These are phyloP conservation scores for Pestalotiopsis sp. DNA, from an alignment of 2,329 filamentous ascomycete genomes.

Conservation along the genomic window DNA sequence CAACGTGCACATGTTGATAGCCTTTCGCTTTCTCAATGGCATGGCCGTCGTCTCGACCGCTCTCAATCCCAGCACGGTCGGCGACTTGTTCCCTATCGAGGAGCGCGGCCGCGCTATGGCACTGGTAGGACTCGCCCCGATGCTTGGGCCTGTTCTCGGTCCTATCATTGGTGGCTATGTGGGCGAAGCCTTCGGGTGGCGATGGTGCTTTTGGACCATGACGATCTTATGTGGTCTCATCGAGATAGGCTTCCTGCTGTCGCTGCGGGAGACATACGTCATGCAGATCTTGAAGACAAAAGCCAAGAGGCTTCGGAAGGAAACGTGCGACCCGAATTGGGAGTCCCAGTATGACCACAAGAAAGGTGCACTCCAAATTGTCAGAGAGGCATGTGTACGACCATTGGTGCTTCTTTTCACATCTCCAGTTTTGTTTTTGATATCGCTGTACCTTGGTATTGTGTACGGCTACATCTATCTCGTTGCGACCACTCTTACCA, in stretches of 20 bases:
- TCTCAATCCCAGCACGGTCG: conserved; percentile 5
- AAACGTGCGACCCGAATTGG: not conserved
- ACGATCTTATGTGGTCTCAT: conserved; percentile 33
- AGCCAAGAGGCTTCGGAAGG: not conserved
- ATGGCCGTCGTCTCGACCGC: conserved; percentile 21
- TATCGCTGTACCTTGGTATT: not conserved
- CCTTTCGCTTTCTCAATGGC: conserved; percentile 28
- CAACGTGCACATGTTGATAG: conserved; percentile 24
- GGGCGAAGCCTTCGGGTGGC: conserved; percentile 42
- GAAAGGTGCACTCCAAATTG: not conserved
- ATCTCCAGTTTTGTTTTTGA: not conserved
- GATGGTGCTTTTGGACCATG: conserved; percentile 46
- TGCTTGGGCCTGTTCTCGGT: conserved; percentile 36
- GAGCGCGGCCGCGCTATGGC: conserved; percentile 50
- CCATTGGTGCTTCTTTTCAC: not conserved
- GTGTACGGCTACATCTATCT: not conserved
- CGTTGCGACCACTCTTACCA: not conserved
- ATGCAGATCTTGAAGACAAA: not conserved
- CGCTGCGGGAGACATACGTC: not conserved
- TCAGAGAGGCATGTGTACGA: not conserved
- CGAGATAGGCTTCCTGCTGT: not conserved
- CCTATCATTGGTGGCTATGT: conserved; percentile 45
- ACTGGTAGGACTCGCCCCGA: conserved; percentile 14
- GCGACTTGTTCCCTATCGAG: conserved; percentile 32
- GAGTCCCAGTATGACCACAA: not conserved